Evolutionary conservation across 2,329 filamentous ascomycete genomes (phyloP), one percentile per base, ranked within the genome.

Genomic region (Paraphoma chrysanthemicola): DNA sequence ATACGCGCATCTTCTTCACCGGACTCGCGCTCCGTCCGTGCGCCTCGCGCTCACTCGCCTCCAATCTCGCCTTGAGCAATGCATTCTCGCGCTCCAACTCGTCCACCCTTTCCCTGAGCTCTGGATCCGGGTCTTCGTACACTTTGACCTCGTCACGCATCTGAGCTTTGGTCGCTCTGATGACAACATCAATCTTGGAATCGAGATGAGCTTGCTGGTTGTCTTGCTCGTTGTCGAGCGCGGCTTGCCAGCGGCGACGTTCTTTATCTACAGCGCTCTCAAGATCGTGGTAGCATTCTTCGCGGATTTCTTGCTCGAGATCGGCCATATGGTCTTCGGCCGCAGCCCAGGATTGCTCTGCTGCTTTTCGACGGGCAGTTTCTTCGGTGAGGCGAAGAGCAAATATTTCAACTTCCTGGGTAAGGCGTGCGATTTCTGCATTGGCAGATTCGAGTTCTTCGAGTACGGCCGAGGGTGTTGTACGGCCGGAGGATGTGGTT

Each of bases 261-360:
- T 97, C 93, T 11, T 88, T 79, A 17, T 88, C 85, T 45, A 97
- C 83, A 10, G 87, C 86, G 56, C 85, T 81, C 70, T 99, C 95
- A 81, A 96, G 96, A 70, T 97, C 95, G 2, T 81, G 83, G 65
- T 88, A 93, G 67, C 93, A 94, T 65, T 98, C 94, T 70, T 97
- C 94, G 18, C 95, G 88, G 30, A 98, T 86, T 6, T 90, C 89
- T 66, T 91, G 88, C 73, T 99, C 95, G 11, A 96, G 84, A 77
- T 91, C 87, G 43, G 91, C 86, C 78, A 91, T 83, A 65, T 80
- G 81, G 50, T 83, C 81, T 70, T 88, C 85, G 1, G 85, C 88
- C 3, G 87, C 87, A 38, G 88, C 81, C 60, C 94, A 85, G 62
- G 89, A 89, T 1, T 88, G 84, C 71, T 97, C 93, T 3, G 90